A percentile compares a stretch with the other conserved stretches of the same genome.
These are phyloP conservation scores for Monilinia aucupariae DNA, from an alignment of 2,329 filamentous ascomycete genomes.

Conservation along the genomic window DNA sequence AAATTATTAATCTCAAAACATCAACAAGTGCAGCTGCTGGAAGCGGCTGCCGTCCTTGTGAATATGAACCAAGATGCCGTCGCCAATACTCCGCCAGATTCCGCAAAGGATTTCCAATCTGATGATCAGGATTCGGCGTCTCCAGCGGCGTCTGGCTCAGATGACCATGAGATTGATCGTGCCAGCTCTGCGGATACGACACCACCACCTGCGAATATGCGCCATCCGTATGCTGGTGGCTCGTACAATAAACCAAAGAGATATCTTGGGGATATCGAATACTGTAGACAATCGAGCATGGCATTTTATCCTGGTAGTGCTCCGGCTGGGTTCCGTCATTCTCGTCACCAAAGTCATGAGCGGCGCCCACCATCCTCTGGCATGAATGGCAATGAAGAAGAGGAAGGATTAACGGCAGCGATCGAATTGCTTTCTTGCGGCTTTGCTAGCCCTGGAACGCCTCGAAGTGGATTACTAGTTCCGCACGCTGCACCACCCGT, in stretches of 20 bases:
- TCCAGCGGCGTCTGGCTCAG: constrained; percentile 74
- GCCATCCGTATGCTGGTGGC: constrained; percentile 42
- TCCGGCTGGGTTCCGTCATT: constrained; percentile 42
- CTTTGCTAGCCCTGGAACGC: constrained; percentile 60
- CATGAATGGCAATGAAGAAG: constrained; percentile 70
- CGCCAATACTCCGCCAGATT: constrained; percentile 55
- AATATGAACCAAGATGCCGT: constrained; percentile 69
- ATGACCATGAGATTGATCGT: constrained; percentile 63
- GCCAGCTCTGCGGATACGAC: constrained; percentile 89
- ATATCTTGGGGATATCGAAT: constrained; percentile 62
- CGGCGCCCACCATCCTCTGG: constrained; percentile 75
- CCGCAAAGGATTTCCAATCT: constrained; percentile 64
- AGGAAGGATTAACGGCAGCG: constrained; percentile 79
- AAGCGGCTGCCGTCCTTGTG: constrained; percentile 93
- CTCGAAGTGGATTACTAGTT: constrained; percentile 58
- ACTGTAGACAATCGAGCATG: constrained; percentile 63
- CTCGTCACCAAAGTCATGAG: constrained; percentile 70
- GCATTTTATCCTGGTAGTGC: constrained; percentile 44
- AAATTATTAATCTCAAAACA: constrained; percentile 99
- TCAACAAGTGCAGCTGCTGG: constrained; percentile 94
- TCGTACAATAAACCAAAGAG: constrained; percentile 48
- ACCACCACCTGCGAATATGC: constrained; percentile 66
- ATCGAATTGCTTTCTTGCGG: constrained; percentile 88
- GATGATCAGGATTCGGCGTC: constrained; percentile 75
- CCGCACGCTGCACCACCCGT: constrained; percentile 77